phyloP scores from a whole-genome alignment of 257 asterid species.

The Solanum sejunctum region DNA sequence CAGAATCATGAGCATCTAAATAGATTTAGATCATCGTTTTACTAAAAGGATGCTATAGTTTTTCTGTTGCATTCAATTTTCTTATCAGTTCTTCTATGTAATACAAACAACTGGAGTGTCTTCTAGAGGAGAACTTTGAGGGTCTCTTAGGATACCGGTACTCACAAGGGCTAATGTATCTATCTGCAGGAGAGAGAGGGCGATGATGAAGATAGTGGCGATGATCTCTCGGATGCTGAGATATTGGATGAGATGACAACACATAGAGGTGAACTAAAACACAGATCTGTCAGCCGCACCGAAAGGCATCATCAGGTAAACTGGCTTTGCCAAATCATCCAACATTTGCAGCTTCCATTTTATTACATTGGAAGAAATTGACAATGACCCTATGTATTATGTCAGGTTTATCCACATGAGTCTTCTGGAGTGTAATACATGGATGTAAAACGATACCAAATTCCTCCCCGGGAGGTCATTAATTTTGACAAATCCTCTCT shows the following conservation, averaged over 20 bases:
- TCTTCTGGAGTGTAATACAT: neutral
- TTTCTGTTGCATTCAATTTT: neutral
- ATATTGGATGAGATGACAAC: constrained; percentile 77
- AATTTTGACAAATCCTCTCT: neutral
- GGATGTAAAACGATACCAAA: neutral
- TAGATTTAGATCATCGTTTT: neutral
- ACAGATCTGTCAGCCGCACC: constrained; percentile 53
- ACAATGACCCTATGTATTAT: neutral
- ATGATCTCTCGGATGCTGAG: constrained; percentile 53
- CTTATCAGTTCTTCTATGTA: neutral
- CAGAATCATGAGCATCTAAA: neutral
- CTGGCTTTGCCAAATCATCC: neutral
- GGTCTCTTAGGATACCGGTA: neutral
- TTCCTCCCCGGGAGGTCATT: neutral
- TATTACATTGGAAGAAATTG: neutral
- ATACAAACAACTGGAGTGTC: neutral
- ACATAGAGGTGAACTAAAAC: constrained; percentile 78
- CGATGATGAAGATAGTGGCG: constrained; percentile 21
- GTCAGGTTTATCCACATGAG: constrained; percentile 1
- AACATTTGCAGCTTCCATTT: neutral
- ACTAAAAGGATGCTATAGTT: neutral
- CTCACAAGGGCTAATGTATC: neutral
- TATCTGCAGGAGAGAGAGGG: constrained; percentile 28
- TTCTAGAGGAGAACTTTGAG: neutral
- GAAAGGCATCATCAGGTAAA: constrained; percentile 55